Base-by-base conservation (phyloP, 805 yeast genomes). In the Monosporozyma yasuniensis region DNA sequence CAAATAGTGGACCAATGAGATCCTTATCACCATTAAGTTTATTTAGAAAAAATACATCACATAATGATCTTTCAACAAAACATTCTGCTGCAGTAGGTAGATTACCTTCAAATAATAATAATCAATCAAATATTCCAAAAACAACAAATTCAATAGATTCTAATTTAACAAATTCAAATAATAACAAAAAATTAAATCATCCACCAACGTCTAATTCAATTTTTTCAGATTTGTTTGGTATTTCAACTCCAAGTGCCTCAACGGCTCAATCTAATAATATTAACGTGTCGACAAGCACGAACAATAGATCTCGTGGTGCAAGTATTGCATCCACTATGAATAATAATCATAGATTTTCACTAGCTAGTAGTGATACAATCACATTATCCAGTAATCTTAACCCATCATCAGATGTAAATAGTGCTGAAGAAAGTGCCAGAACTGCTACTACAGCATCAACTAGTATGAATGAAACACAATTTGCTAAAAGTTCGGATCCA, bases 1-100 rank as follows among this genome's bases (percentile, higher is more conserved):
- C 48, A 21, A 44, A 30, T 11, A 21, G 10, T 25, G 42, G 48
- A n/a, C 45, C 54, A 1, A 50, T 50, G 10, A 57, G 64, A 47
- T 56, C 60, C 47, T 51, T 64, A 30, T 61, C 67, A 2, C 69
- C 69, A 3, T 57, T 64, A 38, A 55, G 56, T 27, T 50, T 63
- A 19, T 55, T 65, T 21, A 61, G 61, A 49, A 60, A 59, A 49
- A 62, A 60, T 0, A 28, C 34, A 12, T 27, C 32, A 11, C 30
- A 30, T 18, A 50, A 30, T 27, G 46, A 42, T 30, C 16, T 22
- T 35, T 19, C 27, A n/a, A 32, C 4, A 10, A 27, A 32, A 5
- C 7, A 27, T 16, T 28, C 21, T 4, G n/a, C 18, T 25, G 10
- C n/a, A n/a, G n/a, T 4, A 6, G 16, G 18, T 25, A 23, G 18